Evolutionary conservation across 495 filamentous ascomycete genomes (phyloP).

Genomic region (Emericellopsis terricola): DNA sequence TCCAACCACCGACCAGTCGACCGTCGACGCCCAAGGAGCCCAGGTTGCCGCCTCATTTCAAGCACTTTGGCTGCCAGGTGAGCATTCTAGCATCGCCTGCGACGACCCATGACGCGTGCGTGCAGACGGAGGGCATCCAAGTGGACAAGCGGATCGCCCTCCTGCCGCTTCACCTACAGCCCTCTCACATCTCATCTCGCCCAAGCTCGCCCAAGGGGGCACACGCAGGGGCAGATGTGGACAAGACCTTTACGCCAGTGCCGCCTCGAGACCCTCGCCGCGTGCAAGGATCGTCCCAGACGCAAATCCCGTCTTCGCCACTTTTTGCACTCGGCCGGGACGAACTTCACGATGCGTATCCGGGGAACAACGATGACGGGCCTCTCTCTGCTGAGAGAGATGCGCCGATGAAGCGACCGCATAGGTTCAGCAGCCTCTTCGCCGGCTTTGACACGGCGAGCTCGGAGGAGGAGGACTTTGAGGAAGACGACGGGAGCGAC

Average conservation of each 20-base stretch:
- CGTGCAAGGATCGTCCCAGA: constrained; percentile 22
- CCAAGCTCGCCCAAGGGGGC: constrained; percentile 26
- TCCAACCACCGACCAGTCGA: constrained; percentile 35
- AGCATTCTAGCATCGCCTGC: constrained; percentile 12
- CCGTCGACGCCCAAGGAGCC: constrained; percentile 36
- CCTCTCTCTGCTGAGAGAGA: constrained; percentile 41
- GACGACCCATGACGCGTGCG: constrained; percentile 35
- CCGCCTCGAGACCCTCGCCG: constrained; percentile 35
- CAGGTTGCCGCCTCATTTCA: constrained; percentile 32
- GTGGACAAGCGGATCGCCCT: constrained; percentile 56
- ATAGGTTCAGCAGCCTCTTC: constrained; percentile 67
- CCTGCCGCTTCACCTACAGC: constrained; percentile 59
- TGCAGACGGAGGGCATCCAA: constrained; percentile 82
- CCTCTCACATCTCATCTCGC: constrained; percentile 46
- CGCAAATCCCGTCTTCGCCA: constrained; percentile 28
- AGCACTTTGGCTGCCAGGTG: constrained; percentile 38
- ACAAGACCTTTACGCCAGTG: constrained; percentile 26
- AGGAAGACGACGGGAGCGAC: constrained; percentile 43
- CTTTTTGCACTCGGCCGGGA: constrained; percentile 13
- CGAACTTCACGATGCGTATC: constrained; percentile 43
- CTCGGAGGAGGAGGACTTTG: constrained; percentile 40
- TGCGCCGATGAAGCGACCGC: constrained; percentile 45
- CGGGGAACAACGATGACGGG: constrained; percentile 70
- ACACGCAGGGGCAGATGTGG: constrained; percentile 10
- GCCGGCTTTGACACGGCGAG: constrained; percentile 52